Evolutionary conservation across 2,329 filamentous ascomycete genomes (phyloP).

Genomic region (Penicillium sp.): DNA sequence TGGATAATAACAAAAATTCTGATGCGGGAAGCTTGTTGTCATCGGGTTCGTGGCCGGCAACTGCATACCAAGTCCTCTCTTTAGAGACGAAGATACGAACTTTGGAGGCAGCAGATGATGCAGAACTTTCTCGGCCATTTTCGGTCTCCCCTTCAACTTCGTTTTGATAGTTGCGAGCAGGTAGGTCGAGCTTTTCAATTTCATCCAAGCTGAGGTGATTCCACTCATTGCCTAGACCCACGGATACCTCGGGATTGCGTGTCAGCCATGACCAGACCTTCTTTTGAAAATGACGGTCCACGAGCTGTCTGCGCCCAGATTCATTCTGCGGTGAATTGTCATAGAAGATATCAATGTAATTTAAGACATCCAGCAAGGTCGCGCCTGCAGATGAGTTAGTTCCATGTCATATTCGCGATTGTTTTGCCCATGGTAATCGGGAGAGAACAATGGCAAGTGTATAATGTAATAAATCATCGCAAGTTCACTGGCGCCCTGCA

Average conservation of each 20-base stretch:
- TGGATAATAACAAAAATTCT: slow-evolving; percentile 59
- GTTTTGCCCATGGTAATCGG: neutral
- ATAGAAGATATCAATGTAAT: slow-evolving; percentile 40
- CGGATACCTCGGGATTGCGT: slow-evolving; percentile 56
- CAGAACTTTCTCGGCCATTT: slow-evolving; percentile 2
- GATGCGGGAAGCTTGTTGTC: slow-evolving; percentile 52
- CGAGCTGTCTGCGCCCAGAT: slow-evolving; percentile 22
- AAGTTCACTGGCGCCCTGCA: neutral
- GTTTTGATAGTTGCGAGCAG: neutral
- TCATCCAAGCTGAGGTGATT: slow-evolving; percentile 44
- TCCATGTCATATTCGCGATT: neutral
- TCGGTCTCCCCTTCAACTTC: neutral
- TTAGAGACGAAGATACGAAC: slow-evolving; percentile 53
- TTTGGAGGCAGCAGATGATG: neutral
- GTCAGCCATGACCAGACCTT: slow-evolving; percentile 60
- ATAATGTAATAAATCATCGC: neutral
- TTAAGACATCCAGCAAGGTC: slow-evolving; percentile 35
- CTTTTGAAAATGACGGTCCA: slow-evolving; percentile 54
- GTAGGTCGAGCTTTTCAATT: slow-evolving; percentile 27
- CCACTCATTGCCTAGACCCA: slow-evolving; percentile 44
- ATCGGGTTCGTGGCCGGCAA: slow-evolving; percentile 62
- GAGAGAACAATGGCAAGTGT: neutral
- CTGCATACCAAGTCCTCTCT: slow-evolving; percentile 59
- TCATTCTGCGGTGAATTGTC: slow-evolving; percentile 18
- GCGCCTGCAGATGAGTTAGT: slow-evolving; percentile 34